Percentiles rank a stretch among this genome's conserved stretches.
Conservation (phyloP, 106 monocot genomes). For the Platanthera zijinensis region DNA sequence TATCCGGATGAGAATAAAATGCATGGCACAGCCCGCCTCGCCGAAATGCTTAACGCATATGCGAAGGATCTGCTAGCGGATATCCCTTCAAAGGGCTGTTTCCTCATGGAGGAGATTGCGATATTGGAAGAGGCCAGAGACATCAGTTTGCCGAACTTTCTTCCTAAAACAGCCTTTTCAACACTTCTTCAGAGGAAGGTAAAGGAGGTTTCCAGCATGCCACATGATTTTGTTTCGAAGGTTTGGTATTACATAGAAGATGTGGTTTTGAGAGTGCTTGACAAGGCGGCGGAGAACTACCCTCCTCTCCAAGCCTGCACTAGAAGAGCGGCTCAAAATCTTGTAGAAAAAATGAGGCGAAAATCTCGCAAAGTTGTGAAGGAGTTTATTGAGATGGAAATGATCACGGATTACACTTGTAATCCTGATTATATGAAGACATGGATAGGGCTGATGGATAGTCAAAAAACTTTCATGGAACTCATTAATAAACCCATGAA, state of each 20-base stretch:
- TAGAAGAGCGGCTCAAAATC: constrained; percentile 6
- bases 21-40: constrained; percentile 31
- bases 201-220: neutral
- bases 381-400: constrained; percentile 13
- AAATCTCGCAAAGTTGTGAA: neutral
- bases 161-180: neutral
- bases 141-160: constrained; percentile 21
- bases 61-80: constrained; percentile 2
- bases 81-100: constrained; percentile 4
- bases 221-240: neutral
- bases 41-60: constrained; percentile 26
- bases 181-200: neutral
- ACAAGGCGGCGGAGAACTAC: neutral
- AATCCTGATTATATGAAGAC: constrained; percentile 14
- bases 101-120: constrained; percentile 44
- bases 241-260: constrained; percentile 8
- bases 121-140: constrained; percentile 29
- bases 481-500: neutral
- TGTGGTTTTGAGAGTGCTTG: neutral
- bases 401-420: neutral
- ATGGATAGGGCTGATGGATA: neutral
- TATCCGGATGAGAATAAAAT: constrained; percentile 21
- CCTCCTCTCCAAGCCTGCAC: neutral
- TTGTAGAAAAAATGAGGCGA: neutral
- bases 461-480: constrained; percentile 1